Evolutionary conservation across 768 basidiomycete genomes (phyloP).

Genomic region (Megacollybia marginata): DNA sequence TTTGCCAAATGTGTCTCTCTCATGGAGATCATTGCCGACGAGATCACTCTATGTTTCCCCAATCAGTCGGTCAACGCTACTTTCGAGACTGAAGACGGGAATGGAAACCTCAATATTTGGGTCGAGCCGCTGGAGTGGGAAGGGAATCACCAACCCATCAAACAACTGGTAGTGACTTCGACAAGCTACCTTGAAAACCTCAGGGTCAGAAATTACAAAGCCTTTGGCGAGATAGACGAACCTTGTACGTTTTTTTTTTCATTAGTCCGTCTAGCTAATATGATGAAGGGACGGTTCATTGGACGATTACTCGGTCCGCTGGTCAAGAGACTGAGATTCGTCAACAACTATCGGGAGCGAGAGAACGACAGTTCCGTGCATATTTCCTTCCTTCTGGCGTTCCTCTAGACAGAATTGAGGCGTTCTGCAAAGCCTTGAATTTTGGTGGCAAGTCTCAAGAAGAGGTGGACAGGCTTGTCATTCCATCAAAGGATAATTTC

Average conservation of each 20-base stretch:
- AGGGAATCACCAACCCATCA: constrained; percentile 36
- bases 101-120: constrained; percentile 49
- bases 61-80: constrained; percentile 52
- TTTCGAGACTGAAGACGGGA: constrained; percentile 51
- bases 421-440: constrained; percentile 38
- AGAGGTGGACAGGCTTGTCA: constrained; percentile 9
- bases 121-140: constrained; percentile 53
- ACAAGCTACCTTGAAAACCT: constrained; percentile 35
- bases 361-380: constrained; percentile 37
- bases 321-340: constrained; percentile 27
- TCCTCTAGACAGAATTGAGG: constrained; percentile 28
- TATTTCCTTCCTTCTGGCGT: constrained; percentile 46
- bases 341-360: constrained; percentile 21
- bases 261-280: background rate
- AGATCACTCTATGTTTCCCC: constrained; percentile 55
- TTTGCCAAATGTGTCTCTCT: constrained; percentile 70
- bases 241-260: constrained; percentile 19
- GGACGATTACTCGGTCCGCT: constrained; percentile 39
- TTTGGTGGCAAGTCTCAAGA: constrained; percentile 24
- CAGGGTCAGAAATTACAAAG: constrained; percentile 26
- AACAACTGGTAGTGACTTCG: constrained; percentile 48
- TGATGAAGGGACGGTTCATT: constrained; percentile 53
- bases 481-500: constrained; percentile 25
- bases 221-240: constrained; percentile 19
- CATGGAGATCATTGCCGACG: constrained; percentile 59